Evolutionary conservation across 495 filamentous ascomycete species (phyloP).

Genomic region (Jackrogersella minutella): DNA sequence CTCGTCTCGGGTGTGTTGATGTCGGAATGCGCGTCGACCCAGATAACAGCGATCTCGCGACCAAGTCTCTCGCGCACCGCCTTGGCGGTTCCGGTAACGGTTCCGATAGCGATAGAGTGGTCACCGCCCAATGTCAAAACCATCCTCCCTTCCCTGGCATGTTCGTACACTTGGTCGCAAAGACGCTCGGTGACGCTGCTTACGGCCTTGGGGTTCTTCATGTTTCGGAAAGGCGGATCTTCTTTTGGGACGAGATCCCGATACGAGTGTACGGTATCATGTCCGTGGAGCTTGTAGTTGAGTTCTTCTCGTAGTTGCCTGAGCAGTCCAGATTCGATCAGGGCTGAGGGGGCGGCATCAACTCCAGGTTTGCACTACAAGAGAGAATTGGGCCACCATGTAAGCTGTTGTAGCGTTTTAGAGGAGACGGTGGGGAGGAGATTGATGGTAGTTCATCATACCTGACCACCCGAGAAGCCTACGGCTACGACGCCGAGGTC

Average conservation of each 20-base stretch:
- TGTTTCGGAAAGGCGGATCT: slow-evolving; percentile 82
- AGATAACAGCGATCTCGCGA: slow-evolving; percentile 90
- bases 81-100: slow-evolving; percentile 82
- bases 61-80: slow-evolving; percentile 83
- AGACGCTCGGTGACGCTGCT: slow-evolving; percentile 85
- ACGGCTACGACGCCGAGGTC: slow-evolving; percentile 93
- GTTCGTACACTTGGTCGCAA: slow-evolving; percentile 83
- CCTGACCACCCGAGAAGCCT: slow-evolving; percentile 97
- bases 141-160: slow-evolving; percentile 84
- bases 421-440: background rate
- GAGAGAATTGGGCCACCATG: slow-evolving; percentile 26
- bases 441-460: slow-evolving; percentile 51
- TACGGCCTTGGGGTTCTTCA: slow-evolving; percentile 92
- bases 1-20: slow-evolving; percentile 96
- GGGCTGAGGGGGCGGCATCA: slow-evolving; percentile 88
- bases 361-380: slow-evolving; percentile 86
- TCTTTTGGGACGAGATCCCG: slow-evolving; percentile 72
- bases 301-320: slow-evolving; percentile 84
- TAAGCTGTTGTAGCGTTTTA: slow-evolving; percentile 6
- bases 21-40: slow-evolving; percentile 98
- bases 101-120: slow-evolving; percentile 95
- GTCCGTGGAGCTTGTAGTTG: slow-evolving; percentile 84
- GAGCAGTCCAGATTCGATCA: slow-evolving; percentile 89
- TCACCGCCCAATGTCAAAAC: slow-evolving; percentile 95
- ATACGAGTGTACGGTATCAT: slow-evolving; percentile 85